Base-by-base conservation (phyloP, 1,284 basidiomycete genomes). In the Hypsizygus ulmarius region DNA sequence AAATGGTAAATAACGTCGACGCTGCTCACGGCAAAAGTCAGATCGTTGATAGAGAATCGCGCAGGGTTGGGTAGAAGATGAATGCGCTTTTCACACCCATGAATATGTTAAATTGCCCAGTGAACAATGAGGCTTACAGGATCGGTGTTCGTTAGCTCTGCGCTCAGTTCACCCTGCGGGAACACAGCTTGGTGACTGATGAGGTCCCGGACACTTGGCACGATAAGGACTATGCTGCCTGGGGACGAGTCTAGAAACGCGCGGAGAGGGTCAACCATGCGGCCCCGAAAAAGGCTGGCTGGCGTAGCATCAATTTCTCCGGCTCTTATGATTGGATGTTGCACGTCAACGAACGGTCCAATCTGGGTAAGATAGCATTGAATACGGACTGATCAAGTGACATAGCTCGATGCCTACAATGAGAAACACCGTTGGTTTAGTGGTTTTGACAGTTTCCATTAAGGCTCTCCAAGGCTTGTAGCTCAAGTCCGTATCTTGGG, bases 1-100 rank as follows among this genome's bases (percentile, higher is more conserved):
- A 99, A 72, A 63, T 97, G 93, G 67, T 94, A 94, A 18, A 99
- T 71, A 0, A 87, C 79, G 64, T 99, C 97, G 5, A 92, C 82
- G 47, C 90, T 93, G 12, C 81, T 87, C 4, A 81, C 75, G 0
- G 79, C 90, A 55, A 99, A 87, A 1, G 81, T 74, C 25, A 97
- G 68, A 43, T 87, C 91, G 64, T 97, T 96, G 54, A 99, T 70
- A 21, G 81, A 79, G 66, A 98, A 94, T 3, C 79, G 77, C 16
- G 83, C 79, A 0, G 97, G 97, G 60, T 98, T 98, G 1, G 96
- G 90, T 8, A 98, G 72, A 18, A 90, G 68, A 47, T 78, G 81
- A 39, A 96, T 82, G 51, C 84, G 77, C 88, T 94, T 55, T 32
- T 21, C 32, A 18, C 18, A 25, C 46, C 11, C 10, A 6, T 15